Evolutionary conservation across 352 stramenopile species (phyloP).

Genomic region (Pythium aphanidermatum): DNA sequence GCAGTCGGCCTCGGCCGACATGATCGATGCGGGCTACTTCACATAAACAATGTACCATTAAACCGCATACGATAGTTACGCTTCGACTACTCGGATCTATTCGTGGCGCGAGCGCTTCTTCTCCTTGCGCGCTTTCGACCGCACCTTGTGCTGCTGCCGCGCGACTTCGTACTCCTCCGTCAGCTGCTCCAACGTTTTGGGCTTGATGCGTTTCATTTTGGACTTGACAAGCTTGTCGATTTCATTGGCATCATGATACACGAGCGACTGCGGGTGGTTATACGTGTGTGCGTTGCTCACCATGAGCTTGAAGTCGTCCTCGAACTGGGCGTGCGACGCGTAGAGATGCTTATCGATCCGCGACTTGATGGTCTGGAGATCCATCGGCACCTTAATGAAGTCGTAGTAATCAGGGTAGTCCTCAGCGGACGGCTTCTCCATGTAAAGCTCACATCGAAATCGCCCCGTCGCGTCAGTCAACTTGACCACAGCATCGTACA

Average conservation of each 20-base stretch:
- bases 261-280: constrained; percentile 78
- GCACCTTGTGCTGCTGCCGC: constrained; percentile 73
- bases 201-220: constrained; percentile 64
- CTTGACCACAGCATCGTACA: constrained; percentile 81
- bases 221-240: constrained; percentile 82
- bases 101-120: constrained; percentile 66
- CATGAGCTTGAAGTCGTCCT: constrained; percentile 82
- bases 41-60: constrained; percentile 31
- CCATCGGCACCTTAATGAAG: constrained; percentile 85
- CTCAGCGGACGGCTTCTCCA: constrained; percentile 70
- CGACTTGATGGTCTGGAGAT: constrained; percentile 79
- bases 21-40: constrained; percentile 84
- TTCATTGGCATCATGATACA: constrained; percentile 75
- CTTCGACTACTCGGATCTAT: constrained; percentile 2
- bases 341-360: constrained; percentile 73
- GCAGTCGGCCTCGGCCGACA: constrained; percentile 59
- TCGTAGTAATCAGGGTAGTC: constrained; percentile 90
- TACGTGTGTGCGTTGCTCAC: constrained; percentile 84
- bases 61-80: neutral
- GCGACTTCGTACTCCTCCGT: constrained; percentile 62
- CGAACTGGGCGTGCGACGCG: constrained; percentile 52
- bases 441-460: constrained; percentile 61
- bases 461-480: constrained; percentile 63
- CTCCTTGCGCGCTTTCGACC: constrained; percentile 68
- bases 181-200: constrained; percentile 58